Evolutionary conservation across 768 basidiomycete genomes (phyloP).

Genomic region (Floccularia luteovirens): DNA sequence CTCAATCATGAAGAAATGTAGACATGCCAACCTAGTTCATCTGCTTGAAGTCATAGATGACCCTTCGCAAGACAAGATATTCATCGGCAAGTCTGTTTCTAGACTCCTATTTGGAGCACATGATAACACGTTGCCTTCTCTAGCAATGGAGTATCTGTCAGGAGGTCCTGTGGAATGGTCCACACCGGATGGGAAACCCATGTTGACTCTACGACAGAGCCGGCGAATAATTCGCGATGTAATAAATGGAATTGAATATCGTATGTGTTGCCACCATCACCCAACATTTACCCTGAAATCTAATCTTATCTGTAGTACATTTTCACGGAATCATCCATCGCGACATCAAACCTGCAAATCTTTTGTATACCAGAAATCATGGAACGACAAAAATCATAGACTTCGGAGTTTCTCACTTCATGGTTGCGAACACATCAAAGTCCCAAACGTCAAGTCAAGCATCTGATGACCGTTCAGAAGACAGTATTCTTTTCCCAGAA

Average conservation of each 20-base stretch:
- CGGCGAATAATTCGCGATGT: slow-evolving; percentile 34
- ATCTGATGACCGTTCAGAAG: slow-evolving; percentile 15
- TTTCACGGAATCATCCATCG: slow-evolving; percentile 68
- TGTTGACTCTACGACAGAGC: slow-evolving; percentile 26
- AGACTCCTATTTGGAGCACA: background rate
- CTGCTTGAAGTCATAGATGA: slow-evolving; percentile 91
- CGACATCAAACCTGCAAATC: slow-evolving; percentile 87
- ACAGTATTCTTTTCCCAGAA: slow-evolving; percentile 30
- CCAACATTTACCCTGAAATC: slow-evolving; percentile 1
- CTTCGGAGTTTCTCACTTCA: slow-evolving; percentile 54
- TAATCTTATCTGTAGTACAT: slow-evolving; percentile 20
- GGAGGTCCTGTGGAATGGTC: slow-evolving; percentile 34
- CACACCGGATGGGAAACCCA: slow-evolving; percentile 19
- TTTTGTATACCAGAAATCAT: slow-evolving; percentile 48
- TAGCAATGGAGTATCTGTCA: slow-evolving; percentile 34
- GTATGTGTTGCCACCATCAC: slow-evolving; percentile 16
- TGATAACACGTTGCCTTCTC: background rate
- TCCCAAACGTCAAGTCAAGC: slow-evolving; percentile 4
- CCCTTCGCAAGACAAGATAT: slow-evolving; percentile 71
- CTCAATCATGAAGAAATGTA: slow-evolving; percentile 86
- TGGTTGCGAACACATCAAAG: slow-evolving; percentile 10
- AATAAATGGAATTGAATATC: slow-evolving; percentile 33
- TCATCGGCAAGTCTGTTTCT: slow-evolving; percentile 54
- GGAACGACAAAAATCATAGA: slow-evolving; percentile 82
- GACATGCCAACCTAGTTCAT: slow-evolving; percentile 71